Conservation (phyloP, 2,329 filamentous ascomycete species). For the Aspergillus spinulosporus region DNA sequence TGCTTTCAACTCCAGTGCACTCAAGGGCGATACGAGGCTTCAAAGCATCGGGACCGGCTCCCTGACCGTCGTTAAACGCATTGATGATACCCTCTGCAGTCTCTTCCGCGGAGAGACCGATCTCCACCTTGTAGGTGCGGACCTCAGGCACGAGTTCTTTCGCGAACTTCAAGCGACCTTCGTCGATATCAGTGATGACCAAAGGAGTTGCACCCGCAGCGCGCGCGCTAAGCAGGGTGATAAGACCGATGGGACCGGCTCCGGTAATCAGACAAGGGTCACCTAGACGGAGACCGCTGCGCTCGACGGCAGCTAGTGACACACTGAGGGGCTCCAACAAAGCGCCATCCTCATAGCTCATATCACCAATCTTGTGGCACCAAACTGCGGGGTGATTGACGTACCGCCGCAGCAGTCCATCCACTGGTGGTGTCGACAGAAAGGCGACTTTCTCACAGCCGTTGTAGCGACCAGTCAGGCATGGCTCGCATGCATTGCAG, state of each 20-base stretch:
- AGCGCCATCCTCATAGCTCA: constrained; percentile 89
- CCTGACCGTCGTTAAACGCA: constrained; percentile 59
- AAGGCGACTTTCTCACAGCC: constrained; percentile 85
- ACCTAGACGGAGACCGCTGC: constrained; percentile 76
- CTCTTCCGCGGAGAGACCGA: constrained; percentile 60
- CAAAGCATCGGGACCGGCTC: constrained; percentile 53
- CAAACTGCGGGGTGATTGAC: constrained; percentile 92
- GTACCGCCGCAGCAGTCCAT: constrained; percentile 84
- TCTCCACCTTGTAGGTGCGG: constrained; percentile 63
- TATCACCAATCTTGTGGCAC: constrained; percentile 94
- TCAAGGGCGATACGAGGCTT: constrained; percentile 83
- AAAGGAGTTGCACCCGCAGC: constrained; percentile 88
- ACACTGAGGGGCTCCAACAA: constrained; percentile 89
- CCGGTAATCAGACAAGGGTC: constrained; percentile 88
- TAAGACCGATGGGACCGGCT: constrained; percentile 89
- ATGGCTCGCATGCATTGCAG: constrained; percentile 87
- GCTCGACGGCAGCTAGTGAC: constrained; percentile 81
- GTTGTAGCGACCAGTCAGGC: constrained; percentile 90
- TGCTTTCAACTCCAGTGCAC: constrained; percentile 92
- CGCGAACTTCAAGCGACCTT: constrained; percentile 79
- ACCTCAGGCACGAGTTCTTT: constrained; percentile 78
- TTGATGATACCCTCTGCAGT: constrained; percentile 68
- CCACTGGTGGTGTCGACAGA: constrained; percentile 84
- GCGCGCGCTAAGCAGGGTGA: constrained; percentile 78
- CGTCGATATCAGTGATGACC: constrained; percentile 92